Conservation (phyloP, 208 protist genomes). For the Wallacemonas rigidus region DNA sequence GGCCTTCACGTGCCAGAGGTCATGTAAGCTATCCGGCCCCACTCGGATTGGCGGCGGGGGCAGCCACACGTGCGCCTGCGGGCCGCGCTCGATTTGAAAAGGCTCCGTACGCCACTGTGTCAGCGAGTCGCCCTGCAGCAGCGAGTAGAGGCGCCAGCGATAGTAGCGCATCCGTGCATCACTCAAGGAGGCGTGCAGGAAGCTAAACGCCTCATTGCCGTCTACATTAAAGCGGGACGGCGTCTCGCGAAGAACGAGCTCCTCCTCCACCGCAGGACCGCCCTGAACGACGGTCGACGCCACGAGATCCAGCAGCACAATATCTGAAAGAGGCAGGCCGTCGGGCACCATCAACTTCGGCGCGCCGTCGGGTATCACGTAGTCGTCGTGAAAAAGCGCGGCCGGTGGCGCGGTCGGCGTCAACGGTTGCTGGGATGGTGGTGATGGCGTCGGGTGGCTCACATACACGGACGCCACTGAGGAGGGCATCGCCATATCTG, state of each 20-base stretch:
- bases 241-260: conserved; percentile 66
- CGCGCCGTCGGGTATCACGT: conserved; percentile 24
- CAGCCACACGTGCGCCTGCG: conserved; percentile 64
- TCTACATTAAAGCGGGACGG: conserved; percentile 25
- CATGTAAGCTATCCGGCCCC: conserved; percentile 48
- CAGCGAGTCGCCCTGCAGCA: conserved; percentile 77
- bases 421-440: too few relatives aligned
- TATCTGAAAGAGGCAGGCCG: conserved; percentile 58
- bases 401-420: too few relatives aligned
- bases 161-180: conserved; percentile 79
- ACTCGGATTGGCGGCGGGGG: conserved; percentile 51
- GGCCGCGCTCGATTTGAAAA: conserved; percentile 70
- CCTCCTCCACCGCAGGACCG: conserved; percentile 78
- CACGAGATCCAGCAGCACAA: conserved; percentile 69
- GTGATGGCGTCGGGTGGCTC: too few relatives aligned
- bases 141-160: conserved; percentile 84
- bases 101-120: conserved; percentile 66
- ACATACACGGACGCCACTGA: too few relatives aligned
- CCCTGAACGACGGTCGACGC: conserved; percentile 63
- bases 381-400: conserved; percentile 17
- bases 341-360: conserved; percentile 30
- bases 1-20: not conserved
- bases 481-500: too few relatives aligned
- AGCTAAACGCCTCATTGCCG: conserved; percentile 65
- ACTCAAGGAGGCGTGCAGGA: conserved; percentile 49